These are phyloP conservation scores for Hypomontagnella monticulosa DNA, from an alignment of 495 filamentous ascomycete genomes.

Conservation along the genomic window DNA sequence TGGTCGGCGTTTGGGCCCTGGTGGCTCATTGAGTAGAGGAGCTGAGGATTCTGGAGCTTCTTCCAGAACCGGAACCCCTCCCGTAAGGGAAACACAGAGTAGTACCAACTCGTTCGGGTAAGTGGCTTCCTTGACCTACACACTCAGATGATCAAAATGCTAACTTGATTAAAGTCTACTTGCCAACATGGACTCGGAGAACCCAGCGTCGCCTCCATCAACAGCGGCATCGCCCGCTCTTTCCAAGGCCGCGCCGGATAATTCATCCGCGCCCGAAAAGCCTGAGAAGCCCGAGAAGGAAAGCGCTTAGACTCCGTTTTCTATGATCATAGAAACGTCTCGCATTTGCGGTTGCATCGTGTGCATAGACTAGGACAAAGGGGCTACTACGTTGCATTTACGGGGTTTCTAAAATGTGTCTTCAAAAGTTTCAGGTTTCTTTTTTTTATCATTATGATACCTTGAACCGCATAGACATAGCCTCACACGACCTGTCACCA, in stretches of 20 bases:
- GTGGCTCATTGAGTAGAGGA: conserved; percentile 72
- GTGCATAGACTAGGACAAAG: conserved; percentile 50
- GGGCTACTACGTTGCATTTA: conserved; percentile 57
- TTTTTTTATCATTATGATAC: conserved; percentile 54
- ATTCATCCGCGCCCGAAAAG: conserved; percentile 46
- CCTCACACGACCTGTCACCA: conserved; percentile 41
- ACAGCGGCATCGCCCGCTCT: conserved; percentile 66
- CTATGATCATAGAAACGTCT: conserved; percentile 42
- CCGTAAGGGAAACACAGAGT: conserved; percentile 73
- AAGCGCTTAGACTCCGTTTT: conserved; percentile 46
- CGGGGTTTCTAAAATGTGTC: conserved; percentile 56
- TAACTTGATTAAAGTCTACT: conserved; percentile 52
- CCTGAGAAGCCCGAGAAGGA: conserved; percentile 49
- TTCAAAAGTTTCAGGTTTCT: conserved; percentile 53
- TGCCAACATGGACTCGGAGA: conserved; percentile 61
- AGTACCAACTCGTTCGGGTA: conserved; percentile 92
- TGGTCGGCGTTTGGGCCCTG: conserved; percentile 79
- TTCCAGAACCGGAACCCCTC: conserved; percentile 88
- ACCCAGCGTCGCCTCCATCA: conserved; percentile 70
- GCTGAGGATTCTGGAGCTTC: conserved; percentile 78
- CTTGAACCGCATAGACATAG: conserved; percentile 46
- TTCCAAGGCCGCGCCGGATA: conserved; percentile 70
- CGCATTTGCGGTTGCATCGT: conserved; percentile 48
- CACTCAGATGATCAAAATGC: conserved; percentile 33
- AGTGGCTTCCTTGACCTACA: conserved; percentile 44